A percentile compares a stretch with the other conserved stretches of the same genome.
Evolutionary conservation across 202 grass and related monocot species (phyloP).

Genomic region (Digitaria exilis): DNA sequence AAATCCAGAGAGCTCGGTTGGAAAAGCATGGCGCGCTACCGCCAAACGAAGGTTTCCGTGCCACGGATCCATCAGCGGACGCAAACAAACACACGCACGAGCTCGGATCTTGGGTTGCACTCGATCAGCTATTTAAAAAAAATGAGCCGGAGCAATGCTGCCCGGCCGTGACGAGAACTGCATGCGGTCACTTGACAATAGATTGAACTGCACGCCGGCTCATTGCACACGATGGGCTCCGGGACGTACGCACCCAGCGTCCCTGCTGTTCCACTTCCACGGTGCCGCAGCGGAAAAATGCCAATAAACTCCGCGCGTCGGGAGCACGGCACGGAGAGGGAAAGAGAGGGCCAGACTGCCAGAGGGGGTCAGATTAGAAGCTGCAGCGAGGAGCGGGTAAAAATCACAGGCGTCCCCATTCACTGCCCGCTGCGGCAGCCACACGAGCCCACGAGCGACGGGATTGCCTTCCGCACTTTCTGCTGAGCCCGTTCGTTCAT

Average conservation of each 20-base stretch:
- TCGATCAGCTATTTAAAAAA: neutral
- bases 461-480: conserved; percentile 57
- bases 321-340: no score
- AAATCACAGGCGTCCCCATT: neutral
- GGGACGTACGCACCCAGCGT: no score
- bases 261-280: no score
- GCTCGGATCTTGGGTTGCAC: conserved; percentile 5
- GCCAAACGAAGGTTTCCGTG: conserved; percentile 51
- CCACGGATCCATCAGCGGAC: conserved; percentile 38
- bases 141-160: neutral
- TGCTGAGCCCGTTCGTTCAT: conserved; percentile 40
- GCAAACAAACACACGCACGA: conserved; percentile 39
- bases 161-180: conserved; percentile 5
- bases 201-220: no score
- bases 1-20: conserved; percentile 2
- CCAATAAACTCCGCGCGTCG: no score
- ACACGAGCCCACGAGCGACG: neutral
- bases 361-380: no score
- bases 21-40: conserved; percentile 3
- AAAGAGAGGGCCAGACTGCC: no score
- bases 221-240: no score
- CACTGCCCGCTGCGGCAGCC: neutral
- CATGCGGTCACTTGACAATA: no score
- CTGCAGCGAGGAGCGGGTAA: neutral
- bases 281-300: no score